A percentile compares a stretch with the other conserved stretches of the same genome.
Evolutionary conservation across 2,329 filamentous ascomycete genomes (phyloP).

Genomic region (Acarospora socialis): DNA sequence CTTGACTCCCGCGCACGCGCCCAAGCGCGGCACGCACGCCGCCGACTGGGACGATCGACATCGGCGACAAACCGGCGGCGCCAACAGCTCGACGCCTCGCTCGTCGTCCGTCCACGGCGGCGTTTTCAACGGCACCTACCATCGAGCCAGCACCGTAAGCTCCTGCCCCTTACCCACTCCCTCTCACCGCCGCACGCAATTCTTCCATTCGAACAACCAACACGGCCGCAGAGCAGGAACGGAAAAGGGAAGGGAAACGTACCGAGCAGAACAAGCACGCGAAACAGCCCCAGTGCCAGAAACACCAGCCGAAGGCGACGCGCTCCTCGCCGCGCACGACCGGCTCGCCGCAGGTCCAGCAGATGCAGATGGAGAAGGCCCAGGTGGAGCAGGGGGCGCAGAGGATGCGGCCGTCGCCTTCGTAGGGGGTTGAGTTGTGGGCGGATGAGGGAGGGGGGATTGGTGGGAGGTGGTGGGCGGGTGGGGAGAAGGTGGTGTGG

Average conservation of each 20-base stretch:
- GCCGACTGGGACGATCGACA: too few species aligned
- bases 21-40: too few species aligned
- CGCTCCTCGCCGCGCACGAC: conserved; percentile 16
- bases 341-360: conserved; percentile 17
- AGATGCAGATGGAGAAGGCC: conserved; percentile 15
- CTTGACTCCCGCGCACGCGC: too few species aligned
- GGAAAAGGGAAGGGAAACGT: conserved; percentile 2
- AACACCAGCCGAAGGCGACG: conserved; percentile 19
- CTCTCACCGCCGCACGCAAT: neutral
- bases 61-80: conserved; percentile 7
- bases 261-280: conserved; percentile 18
- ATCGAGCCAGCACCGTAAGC: neutral
- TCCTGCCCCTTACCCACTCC: neutral
- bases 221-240: neutral
- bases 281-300: conserved; percentile 21
- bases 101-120: conserved; percentile 6
- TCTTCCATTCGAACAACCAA: neutral
- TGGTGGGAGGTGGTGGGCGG: too few species aligned
- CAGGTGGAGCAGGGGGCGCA: conserved; percentile 16
- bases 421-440: too few species aligned
- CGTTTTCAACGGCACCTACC: conserved; percentile 6
- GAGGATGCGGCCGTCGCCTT: conserved; percentile 12
- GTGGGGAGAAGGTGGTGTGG: too few species aligned
- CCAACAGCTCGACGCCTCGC: conserved; percentile 2
- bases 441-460: too few species aligned